Conservation (phyloP, 2,329 filamentous ascomycete species). For the Ophiostoma ulmi region DNA sequence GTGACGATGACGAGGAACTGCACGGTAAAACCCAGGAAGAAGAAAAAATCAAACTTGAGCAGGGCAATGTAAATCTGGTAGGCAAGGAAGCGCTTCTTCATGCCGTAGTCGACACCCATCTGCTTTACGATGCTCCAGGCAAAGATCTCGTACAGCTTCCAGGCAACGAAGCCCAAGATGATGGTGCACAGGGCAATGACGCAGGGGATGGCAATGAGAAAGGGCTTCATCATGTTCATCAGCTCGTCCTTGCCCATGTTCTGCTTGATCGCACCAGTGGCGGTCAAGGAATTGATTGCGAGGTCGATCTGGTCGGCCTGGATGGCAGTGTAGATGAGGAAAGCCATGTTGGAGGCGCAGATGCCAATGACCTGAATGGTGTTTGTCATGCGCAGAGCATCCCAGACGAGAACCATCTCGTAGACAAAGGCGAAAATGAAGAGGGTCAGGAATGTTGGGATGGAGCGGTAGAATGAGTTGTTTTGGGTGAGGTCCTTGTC, state of each 20-base stretch:
- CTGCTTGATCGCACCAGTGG: slow-evolving; percentile 39
- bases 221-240: slow-evolving; percentile 66
- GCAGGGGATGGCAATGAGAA: slow-evolving; percentile 77
- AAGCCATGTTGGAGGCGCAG: slow-evolving; percentile 83
- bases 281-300: slow-evolving; percentile 57
- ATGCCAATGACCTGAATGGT: slow-evolving; percentile 97
- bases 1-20: slow-evolving; percentile 94
- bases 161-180: slow-evolving; percentile 70
- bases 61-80: slow-evolving; percentile 99
- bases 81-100: slow-evolving; percentile 93
- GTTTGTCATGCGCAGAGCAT: slow-evolving; percentile 90
- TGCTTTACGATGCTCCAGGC: slow-evolving; percentile 99
- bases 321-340: slow-evolving; percentile 87
- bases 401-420: slow-evolving; percentile 82
- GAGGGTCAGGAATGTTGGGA: slow-evolving; percentile 90
- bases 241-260: slow-evolving; percentile 41
- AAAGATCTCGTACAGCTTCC: slow-evolving; percentile 97
- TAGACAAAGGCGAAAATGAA: slow-evolving; percentile 98
- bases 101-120: slow-evolving; percentile 91
- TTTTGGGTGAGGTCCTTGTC: slow-evolving; percentile 41
- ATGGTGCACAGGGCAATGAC: slow-evolving; percentile 74
- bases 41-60: slow-evolving; percentile 99
- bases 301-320: slow-evolving; percentile 85
- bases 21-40: slow-evolving; percentile 97
- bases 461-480: slow-evolving; percentile 60